Evolutionary conservation across 2,329 filamentous ascomycete genomes (phyloP).

Genomic region (Microascus cirrosus): DNA sequence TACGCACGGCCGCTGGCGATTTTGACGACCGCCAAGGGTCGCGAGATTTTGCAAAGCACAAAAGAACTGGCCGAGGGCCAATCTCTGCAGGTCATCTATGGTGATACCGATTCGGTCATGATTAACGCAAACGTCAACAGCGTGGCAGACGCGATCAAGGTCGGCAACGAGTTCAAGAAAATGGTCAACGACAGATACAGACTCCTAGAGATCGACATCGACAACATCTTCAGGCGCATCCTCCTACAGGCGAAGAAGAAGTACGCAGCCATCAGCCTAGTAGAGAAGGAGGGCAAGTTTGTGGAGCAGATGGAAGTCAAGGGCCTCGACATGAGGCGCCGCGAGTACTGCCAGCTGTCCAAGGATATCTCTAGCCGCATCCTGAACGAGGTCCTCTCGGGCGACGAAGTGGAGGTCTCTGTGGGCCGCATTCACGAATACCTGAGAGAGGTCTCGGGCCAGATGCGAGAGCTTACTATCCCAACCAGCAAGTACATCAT

Average conservation of each 20-base stretch:
- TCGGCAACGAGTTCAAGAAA: slow-evolving; percentile 90
- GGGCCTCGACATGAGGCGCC: slow-evolving; percentile 92
- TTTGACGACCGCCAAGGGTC: slow-evolving; percentile 92
- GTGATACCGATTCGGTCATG: slow-evolving; percentile 99
- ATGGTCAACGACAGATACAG: slow-evolving; percentile 90
- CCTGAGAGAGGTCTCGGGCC: slow-evolving; percentile 67
- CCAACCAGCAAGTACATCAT: slow-evolving; percentile 88
- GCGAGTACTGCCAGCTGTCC: slow-evolving; percentile 91
- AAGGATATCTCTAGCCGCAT: slow-evolving; percentile 89
- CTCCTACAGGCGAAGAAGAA: slow-evolving; percentile 98
- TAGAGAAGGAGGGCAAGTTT: slow-evolving; percentile 80
- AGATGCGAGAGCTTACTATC: slow-evolving; percentile 73
- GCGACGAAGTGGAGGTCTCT: slow-evolving; percentile 80
- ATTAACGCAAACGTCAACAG: slow-evolving; percentile 98
- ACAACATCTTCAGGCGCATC: slow-evolving; percentile 90
- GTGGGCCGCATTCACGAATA: slow-evolving; percentile 90
- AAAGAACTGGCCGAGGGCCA: slow-evolving; percentile 91
- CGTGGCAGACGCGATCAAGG: slow-evolving; percentile 77
- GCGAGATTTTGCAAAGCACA: slow-evolving; percentile 91
- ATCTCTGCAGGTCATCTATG: slow-evolving; percentile 90
- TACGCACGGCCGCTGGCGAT: slow-evolving; percentile 92
- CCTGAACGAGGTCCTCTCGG: slow-evolving; percentile 88
- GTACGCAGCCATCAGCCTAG: slow-evolving; percentile 92
- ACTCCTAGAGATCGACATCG: slow-evolving; percentile 93
- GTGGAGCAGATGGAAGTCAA: slow-evolving; percentile 96